Evolutionary conservation across 192 early-diverging fungal species (phyloP).

Genomic region (Coemansia sp.): DNA sequence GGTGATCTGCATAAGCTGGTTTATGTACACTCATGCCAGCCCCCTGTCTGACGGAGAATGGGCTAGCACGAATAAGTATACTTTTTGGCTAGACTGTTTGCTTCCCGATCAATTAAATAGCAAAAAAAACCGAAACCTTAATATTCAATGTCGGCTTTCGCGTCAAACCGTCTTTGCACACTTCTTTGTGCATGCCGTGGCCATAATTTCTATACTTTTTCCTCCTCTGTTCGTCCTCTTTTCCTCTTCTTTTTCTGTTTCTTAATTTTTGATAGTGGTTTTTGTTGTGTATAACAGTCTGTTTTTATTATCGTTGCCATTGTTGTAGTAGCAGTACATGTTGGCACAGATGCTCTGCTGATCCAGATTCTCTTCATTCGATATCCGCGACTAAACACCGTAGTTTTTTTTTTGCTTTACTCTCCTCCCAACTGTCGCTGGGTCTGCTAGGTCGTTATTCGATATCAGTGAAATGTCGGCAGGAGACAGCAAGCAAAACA

Average conservation of each 20-base stretch:
- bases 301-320: too few relatives aligned
- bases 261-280: background rate
- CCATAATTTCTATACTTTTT: background rate
- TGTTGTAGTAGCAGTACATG: background rate
- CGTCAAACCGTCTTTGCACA: too few relatives aligned
- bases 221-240: background rate
- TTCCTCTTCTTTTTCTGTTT: background rate
- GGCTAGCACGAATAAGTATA: background rate
- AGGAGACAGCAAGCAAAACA: constrained; percentile 14
- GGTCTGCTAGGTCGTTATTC: background rate
- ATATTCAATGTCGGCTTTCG: too few relatives aligned
- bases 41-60: background rate
- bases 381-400: background rate
- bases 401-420: background rate
- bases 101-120: too few relatives aligned
- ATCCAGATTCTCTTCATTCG: background rate
- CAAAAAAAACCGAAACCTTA: background rate
- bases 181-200: too few relatives aligned
- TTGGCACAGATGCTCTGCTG: background rate
- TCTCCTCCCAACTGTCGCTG: background rate
- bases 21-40: background rate
- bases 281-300: background rate
- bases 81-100: too few relatives aligned
- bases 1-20: constrained; percentile 1
- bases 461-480: background rate